Evolutionary conservation across 2,329 filamentous ascomycete genomes (phyloP).

Genomic region (Nothopassalora personata): DNA sequence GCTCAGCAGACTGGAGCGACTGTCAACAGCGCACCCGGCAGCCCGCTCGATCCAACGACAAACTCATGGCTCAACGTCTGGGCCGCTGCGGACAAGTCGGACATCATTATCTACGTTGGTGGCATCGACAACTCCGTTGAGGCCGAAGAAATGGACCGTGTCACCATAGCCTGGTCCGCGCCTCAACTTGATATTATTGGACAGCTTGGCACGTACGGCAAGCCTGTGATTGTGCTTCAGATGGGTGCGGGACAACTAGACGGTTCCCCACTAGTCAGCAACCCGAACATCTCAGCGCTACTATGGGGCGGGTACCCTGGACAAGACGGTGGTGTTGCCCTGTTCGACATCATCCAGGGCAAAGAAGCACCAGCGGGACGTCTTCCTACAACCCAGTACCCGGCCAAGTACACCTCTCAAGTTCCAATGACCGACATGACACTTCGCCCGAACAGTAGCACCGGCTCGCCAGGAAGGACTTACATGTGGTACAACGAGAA

Average conservation of each 20-base stretch:
- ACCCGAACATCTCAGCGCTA: constrained; percentile 47
- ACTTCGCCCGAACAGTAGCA: constrained; percentile 42
- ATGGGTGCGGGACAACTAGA: constrained; percentile 52
- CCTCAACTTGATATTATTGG: constrained; percentile 49
- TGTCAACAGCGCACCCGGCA: constrained; percentile 37
- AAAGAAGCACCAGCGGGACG: constrained; percentile 48
- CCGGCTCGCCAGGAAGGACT: constrained; percentile 48
- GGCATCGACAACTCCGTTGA: constrained; percentile 52
- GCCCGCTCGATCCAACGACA: constrained; percentile 31
- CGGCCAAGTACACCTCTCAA: constrained; percentile 45
- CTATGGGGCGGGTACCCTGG: constrained; percentile 58
- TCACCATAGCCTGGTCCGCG: constrained; percentile 48
- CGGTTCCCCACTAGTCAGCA: constrained; percentile 44
- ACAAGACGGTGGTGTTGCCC: constrained; percentile 53
- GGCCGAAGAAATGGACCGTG: constrained; percentile 49
- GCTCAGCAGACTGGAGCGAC: constrained; percentile 44
- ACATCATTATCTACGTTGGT: constrained; percentile 51
- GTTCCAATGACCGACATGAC: constrained; percentile 54
- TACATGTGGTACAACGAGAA: constrained; percentile 54
- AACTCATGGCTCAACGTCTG: constrained; percentile 28
- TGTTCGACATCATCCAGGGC: constrained; percentile 52
- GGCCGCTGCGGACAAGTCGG: constrained; percentile 40
- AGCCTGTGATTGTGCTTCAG: constrained; percentile 50
- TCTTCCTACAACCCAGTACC: constrained; percentile 53
- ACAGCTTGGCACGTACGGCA: constrained; percentile 42